A percentile compares a stretch with the other conserved stretches of the same genome.
phyloP scores from a whole-genome alignment of 768 basidiomycete species.

The Macrolepiota albuminosa region DNA sequence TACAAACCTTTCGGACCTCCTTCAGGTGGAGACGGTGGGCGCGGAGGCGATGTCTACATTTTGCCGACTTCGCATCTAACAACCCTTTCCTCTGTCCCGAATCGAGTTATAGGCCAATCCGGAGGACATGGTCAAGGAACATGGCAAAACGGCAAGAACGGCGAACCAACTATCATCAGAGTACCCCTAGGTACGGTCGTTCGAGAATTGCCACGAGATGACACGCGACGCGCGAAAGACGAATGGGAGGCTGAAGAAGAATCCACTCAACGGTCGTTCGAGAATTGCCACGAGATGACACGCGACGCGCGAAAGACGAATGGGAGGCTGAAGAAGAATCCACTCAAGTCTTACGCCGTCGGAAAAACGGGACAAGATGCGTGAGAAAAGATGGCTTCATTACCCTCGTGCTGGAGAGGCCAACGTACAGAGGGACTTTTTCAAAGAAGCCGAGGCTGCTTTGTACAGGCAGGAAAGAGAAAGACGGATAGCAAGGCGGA shows the following conservation, averaged over 20 bases:
- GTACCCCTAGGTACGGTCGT: conserved; percentile 93
- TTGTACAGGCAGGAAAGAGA: conserved; percentile 60
- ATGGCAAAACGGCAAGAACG: conserved; percentile 81
- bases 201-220: conserved; percentile 63
- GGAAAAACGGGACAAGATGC: conserved; percentile 53
- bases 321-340: conserved; percentile 72
- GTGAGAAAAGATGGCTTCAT: conserved; percentile 72
- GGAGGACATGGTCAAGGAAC: conserved; percentile 79
- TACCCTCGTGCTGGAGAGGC: conserved; percentile 64
- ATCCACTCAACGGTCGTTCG: conserved; percentile 63
- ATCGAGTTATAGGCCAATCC: conserved; percentile 58
- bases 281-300: conserved; percentile 65
- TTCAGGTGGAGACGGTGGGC: conserved; percentile 90
- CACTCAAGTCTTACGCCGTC: conserved; percentile 41
- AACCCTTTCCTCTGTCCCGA: conserved; percentile 68
- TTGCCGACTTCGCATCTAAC: conserved; percentile 73
- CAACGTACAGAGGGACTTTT: conserved; percentile 59
- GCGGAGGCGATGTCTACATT: conserved; percentile 85
- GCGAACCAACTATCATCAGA: conserved; percentile 64
- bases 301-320: conserved; percentile 57
- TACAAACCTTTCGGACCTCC: conserved; percentile 82
- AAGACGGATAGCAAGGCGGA: conserved; percentile 41
- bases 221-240: conserved; percentile 59
- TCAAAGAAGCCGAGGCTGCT: conserved; percentile 65
- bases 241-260: conserved; percentile 75